Evolutionary conservation across 2,329 filamentous ascomycete genomes (phyloP).

Genomic region (Coniosporium tulheliwenetii): DNA sequence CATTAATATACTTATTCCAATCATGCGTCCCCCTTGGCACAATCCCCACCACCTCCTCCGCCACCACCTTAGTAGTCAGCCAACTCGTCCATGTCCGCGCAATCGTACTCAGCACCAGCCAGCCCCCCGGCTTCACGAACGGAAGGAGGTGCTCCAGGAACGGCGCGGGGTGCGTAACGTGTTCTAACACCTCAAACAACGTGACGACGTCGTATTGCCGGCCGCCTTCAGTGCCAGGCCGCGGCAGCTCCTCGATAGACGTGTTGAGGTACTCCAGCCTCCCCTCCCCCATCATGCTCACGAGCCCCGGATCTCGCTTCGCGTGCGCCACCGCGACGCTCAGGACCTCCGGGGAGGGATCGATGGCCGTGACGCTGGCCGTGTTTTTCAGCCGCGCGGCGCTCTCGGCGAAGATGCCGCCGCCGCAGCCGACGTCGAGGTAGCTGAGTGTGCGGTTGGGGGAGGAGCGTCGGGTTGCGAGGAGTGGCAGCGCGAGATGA

Average conservation of each 20-base stretch:
- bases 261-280: constrained; percentile 56
- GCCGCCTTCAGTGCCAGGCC: constrained; percentile 5
- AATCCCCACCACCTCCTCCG: constrained; percentile 73
- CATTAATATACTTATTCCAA: constrained; percentile 92
- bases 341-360: constrained; percentile 61
- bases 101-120: constrained; percentile 87
- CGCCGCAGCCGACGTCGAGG: constrained; percentile 89
- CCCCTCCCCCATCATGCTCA: constrained; percentile 25
- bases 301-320: constrained; percentile 53
- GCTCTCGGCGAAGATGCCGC: constrained; percentile 88
- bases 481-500: constrained; percentile 57
- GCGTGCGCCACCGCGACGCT: constrained; percentile 63
- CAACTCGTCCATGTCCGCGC: constrained; percentile 78
- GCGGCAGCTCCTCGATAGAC: constrained; percentile 54
- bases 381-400: constrained; percentile 55
- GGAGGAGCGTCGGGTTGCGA: constrained; percentile 11
- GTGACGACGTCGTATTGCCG: constrained; percentile 60
- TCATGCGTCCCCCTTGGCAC: constrained; percentile 91
- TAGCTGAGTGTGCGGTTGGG: constrained; percentile 40
- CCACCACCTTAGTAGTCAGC: constrained; percentile 82
- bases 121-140: constrained; percentile 79
- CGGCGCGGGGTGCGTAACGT: constrained; percentile 59
- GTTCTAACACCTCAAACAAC: constrained; percentile 89
- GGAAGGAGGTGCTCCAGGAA: constrained; percentile 59
- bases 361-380: constrained; percentile 54